Evolutionary conservation across 2,329 filamentous ascomycete genomes (phyloP).

Genomic region (Calonectria naviculata): DNA sequence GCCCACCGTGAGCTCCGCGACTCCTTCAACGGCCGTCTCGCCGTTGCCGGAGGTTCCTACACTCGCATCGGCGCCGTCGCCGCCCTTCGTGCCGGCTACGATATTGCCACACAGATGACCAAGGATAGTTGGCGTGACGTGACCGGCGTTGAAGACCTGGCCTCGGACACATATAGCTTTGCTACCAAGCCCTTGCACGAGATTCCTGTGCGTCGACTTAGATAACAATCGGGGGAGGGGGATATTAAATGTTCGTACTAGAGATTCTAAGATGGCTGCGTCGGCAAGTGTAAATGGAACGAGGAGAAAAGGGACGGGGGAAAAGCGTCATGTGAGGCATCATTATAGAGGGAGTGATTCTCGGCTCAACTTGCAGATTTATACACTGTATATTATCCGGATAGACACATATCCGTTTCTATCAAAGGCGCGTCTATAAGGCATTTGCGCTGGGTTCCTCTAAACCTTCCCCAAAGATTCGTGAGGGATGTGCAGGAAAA

Average conservation of each 20-base stretch:
- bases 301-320: neutral
- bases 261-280: neutral
- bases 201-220: slow-evolving; percentile 42
- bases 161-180: slow-evolving; percentile 30
- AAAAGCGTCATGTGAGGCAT: neutral
- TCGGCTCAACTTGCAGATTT: neutral
- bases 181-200: slow-evolving; percentile 33
- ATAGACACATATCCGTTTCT: slow-evolving; percentile 5
- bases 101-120: slow-evolving; percentile 38
- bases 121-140: slow-evolving; percentile 31
- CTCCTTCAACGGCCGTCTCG: slow-evolving; percentile 71
- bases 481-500: neutral
- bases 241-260: too few species aligned
- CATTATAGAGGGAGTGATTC: neutral
- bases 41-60: slow-evolving; percentile 71
- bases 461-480: neutral
- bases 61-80: slow-evolving; percentile 62
- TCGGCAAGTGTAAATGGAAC: neutral
- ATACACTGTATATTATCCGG: slow-evolving; percentile 16
- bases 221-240: neutral
- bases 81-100: slow-evolving; percentile 58
- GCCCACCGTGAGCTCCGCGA: slow-evolving; percentile 66
- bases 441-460: slow-evolving; percentile 7
- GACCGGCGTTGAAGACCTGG: slow-evolving; percentile 45
- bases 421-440: slow-evolving; percentile 4